Percentiles rank a stretch among this genome's conserved stretches.
Conservation (phyloP, 345 rosid species). For the Limnanthes douglasii region DNA sequence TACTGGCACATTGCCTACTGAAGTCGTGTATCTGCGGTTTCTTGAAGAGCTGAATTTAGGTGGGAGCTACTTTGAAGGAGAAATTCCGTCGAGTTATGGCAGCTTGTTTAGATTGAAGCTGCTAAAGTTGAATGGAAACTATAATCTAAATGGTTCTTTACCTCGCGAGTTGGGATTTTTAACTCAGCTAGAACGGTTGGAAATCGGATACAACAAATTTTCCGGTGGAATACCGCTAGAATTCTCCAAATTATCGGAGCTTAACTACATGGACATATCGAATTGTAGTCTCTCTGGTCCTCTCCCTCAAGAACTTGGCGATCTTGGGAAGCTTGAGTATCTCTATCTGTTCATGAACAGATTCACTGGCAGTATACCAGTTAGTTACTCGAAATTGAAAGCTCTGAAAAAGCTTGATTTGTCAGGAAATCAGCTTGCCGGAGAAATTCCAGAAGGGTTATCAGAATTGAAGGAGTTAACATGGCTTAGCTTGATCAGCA, state of each 20-base stretch:
- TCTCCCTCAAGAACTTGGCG: conserved; percentile 42
- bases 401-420: conserved; percentile 45
- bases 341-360: conserved; percentile 41
- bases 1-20: conserved; percentile 49
- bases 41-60: conserved; percentile 86
- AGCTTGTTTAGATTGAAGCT: conserved; percentile 33
- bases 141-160: conserved; percentile 34
- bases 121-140: conserved; percentile 67
- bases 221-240: conserved; percentile 52
- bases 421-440: conserved; percentile 54
- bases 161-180: conserved; percentile 52
- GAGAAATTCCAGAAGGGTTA: conserved; percentile 42
- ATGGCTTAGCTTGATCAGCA: conserved; percentile 47
- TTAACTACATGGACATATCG: conserved; percentile 58
- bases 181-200: conserved; percentile 46
- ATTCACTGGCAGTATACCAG: conserved; percentile 53
- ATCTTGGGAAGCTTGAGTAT: conserved; percentile 40
- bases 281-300: conserved; percentile 46
- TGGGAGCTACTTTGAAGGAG: conserved; percentile 83
- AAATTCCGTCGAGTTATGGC: conserved; percentile 52
- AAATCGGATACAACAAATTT: conserved; percentile 65
- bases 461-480: conserved; percentile 36
- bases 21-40: conserved; percentile 29
- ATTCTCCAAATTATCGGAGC: conserved; percentile 30
- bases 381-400: conserved; percentile 32